phyloP scores from a whole-genome alignment of 129 eudicot species.

The Cynara cardunculus region DNA sequence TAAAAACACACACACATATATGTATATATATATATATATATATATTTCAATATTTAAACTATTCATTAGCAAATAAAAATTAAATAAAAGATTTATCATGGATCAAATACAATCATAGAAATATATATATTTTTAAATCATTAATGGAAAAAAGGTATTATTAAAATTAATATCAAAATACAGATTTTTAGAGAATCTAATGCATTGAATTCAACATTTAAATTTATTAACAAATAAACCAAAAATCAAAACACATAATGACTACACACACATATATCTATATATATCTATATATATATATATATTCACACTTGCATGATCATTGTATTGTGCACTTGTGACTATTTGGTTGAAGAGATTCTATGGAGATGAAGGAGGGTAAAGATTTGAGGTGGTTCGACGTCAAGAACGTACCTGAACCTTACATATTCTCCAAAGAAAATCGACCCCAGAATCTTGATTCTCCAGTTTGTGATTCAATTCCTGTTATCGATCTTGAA shows the following conservation, averaged over 20 bases:
- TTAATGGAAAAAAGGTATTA: no score
- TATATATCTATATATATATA: no score
- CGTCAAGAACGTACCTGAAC: conserved; percentile 42
- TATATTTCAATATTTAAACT: no score
- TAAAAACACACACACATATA: no score
- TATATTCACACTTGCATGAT: not conserved
- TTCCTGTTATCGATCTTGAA: conserved; percentile 63
- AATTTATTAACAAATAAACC: no score
- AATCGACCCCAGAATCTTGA: conserved; percentile 50
- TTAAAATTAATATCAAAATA: not conserved
- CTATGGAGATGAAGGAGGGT: conserved; percentile 19
- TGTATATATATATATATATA: no score
- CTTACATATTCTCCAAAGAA: conserved; percentile 47
- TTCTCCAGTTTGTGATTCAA: conserved; percentile 33
- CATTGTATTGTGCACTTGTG: not conserved
- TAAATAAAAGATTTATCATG: no score
- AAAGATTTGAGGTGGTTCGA: conserved; percentile 38
- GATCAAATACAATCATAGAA: no score
- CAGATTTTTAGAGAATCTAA: not conserved
- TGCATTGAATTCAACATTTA: not conserved
- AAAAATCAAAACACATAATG: not conserved
- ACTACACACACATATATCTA: not conserved
- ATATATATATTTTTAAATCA: no score
- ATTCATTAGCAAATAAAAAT: no score
- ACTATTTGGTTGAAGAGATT: not conserved